A percentile compares a stretch with the other conserved stretches of the same genome.
Evolutionary conservation across 148 eudicot species (phyloP).

Genomic region (Nepenthes gracilis): DNA sequence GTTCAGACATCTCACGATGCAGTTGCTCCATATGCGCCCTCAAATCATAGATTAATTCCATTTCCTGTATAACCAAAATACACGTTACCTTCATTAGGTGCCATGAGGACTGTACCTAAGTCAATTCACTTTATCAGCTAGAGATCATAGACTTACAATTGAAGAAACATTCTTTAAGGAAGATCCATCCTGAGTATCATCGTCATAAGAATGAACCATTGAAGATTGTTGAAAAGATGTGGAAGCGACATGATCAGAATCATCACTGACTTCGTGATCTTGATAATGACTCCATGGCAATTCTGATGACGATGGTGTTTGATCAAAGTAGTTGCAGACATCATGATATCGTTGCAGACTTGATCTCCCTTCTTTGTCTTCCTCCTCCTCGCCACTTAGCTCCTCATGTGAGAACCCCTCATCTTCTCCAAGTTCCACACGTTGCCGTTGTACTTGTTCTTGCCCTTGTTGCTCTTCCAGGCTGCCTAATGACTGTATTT

Average conservation of each 20-base stretch:
- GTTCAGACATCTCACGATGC: constrained; percentile 53
- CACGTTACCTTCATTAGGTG: neutral
- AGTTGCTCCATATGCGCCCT: constrained; percentile 61
- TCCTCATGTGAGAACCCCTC: neutral
- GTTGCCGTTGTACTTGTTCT: neutral
- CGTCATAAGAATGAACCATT: constrained; percentile 15
- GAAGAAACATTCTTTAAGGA: constrained; percentile 19
- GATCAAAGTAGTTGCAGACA: constrained; percentile 20
- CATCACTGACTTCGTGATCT: constrained; percentile 26
- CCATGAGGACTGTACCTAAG: neutral
- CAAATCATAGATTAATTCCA: constrained; percentile 58
- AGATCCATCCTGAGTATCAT: constrained; percentile 11
- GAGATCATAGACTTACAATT: constrained; percentile 24
- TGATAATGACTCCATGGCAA: constrained; percentile 21
- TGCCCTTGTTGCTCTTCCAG: neutral
- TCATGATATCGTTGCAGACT: constrained; percentile 10
- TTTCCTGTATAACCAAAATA: constrained; percentile 38
- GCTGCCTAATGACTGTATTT: constrained; percentile 2
- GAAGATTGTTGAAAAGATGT: constrained; percentile 20
- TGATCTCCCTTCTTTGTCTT: constrained; percentile 5
- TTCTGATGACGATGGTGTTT: constrained; percentile 13
- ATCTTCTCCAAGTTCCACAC: neutral
- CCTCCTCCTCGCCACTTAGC: constrained; percentile 7
- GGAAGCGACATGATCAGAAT: constrained; percentile 22
- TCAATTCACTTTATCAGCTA: neutral